Evolutionary conservation across 192 early-diverging fungal genomes (phyloP).

Genomic region (Backusella liffmaniae): DNA sequence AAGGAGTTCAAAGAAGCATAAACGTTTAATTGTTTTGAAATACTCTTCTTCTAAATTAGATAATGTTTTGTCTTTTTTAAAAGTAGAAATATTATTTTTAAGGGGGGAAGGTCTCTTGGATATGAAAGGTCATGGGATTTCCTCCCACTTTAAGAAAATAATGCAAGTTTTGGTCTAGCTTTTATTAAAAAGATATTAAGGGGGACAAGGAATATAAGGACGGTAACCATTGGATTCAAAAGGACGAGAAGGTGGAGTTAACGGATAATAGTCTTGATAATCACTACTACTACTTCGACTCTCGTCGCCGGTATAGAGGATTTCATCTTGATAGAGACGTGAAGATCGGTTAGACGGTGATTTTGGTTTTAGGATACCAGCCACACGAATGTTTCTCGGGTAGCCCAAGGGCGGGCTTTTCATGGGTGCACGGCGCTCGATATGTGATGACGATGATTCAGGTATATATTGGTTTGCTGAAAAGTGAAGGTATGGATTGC

Average conservation of each 20-base stretch:
- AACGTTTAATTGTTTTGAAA: too few species aligned
- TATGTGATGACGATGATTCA: neutral
- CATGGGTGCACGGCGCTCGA: neutral
- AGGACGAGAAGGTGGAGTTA: neutral
- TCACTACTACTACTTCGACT: neutral
- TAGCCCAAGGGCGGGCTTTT: neutral
- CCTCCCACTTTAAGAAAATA: too few species aligned
- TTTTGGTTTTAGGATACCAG: neutral
- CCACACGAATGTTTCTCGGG: neutral
- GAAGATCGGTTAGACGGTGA: neutral
- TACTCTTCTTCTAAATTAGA: too few species aligned
- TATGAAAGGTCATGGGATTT: too few species aligned
- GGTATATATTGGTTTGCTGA: slow-evolving; percentile 1
- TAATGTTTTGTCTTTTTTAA: too few species aligned
- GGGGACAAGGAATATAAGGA: slow-evolving; percentile 7
- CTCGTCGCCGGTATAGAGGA: neutral
- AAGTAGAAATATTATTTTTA: too few species aligned
- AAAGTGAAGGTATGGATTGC: neutral
- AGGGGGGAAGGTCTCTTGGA: too few species aligned
- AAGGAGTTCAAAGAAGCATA: too few species aligned
- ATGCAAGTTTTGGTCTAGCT: too few species aligned
- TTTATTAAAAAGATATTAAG: neutral
- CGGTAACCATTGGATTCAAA: neutral
- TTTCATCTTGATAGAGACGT: neutral
- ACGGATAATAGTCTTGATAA: neutral